Conservation (phyloP, 306 rosid species). For the Amphicarpaea edgeworthii region DNA sequence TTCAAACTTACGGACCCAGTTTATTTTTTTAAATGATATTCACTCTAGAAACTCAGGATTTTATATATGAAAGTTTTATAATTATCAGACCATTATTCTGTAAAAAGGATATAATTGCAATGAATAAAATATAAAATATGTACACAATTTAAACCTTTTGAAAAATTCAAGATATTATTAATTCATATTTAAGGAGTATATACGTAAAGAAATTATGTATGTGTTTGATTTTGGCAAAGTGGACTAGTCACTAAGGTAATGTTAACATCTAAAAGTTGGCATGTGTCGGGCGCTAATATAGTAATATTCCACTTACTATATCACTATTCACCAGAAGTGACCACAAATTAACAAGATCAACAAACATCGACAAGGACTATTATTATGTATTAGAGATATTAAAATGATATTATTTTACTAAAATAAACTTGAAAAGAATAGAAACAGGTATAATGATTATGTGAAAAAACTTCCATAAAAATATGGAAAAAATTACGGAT, state of each 20-base stretch:
- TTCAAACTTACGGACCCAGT: no score
- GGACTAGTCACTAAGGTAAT: background rate
- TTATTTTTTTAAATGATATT: no score
- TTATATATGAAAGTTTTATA: background rate
- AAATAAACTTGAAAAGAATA: no score
- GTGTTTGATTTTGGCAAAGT: background rate
- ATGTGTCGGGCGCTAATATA: background rate
- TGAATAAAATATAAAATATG: background rate
- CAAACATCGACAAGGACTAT: no score
- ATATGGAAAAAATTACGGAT: background rate
- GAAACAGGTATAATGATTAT: background rate
- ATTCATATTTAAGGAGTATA: background rate
- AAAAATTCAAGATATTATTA: background rate
- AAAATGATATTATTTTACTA: no score
- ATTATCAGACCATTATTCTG: background rate
- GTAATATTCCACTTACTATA: background rate
- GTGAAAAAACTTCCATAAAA: background rate
- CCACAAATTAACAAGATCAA: no score
- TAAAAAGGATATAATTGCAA: background rate
- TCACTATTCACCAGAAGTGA: background rate
- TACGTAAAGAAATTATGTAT: background rate
- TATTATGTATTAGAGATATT: background rate
- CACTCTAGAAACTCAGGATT: no score
- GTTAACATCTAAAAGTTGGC: background rate
- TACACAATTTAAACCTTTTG: background rate